These are phyloP conservation scores for Aureobasidium sp. DNA, from an alignment of 2,329 filamentous ascomycete genomes.

Conservation along the genomic window DNA sequence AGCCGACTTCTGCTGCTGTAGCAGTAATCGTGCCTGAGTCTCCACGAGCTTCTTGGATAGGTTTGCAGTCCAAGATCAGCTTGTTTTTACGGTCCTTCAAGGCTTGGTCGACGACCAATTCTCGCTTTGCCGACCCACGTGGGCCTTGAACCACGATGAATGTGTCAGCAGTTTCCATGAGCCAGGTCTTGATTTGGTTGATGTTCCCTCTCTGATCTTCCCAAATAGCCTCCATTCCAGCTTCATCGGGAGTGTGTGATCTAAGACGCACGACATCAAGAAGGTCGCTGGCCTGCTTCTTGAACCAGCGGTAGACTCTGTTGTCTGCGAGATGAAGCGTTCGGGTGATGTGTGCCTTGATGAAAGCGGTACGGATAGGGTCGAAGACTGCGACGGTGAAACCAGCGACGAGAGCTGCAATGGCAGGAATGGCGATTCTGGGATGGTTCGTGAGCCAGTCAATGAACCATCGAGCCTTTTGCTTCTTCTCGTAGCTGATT, in stretches of 20 bases:
- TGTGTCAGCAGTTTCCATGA: slow-evolving; percentile 80
- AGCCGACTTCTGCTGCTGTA: slow-evolving; percentile 76
- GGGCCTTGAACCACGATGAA: slow-evolving; percentile 93
- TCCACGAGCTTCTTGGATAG: slow-evolving; percentile 81
- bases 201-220: slow-evolving; percentile 78
- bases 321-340: slow-evolving; percentile 68
- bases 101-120: slow-evolving; percentile 78
- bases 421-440: slow-evolving; percentile 72
- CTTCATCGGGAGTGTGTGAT: slow-evolving; percentile 49
- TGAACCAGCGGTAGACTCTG: slow-evolving; percentile 70
- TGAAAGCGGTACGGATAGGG: slow-evolving; percentile 86
- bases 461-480: slow-evolving; percentile 62
- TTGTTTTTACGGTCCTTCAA: slow-evolving; percentile 65
- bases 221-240: slow-evolving; percentile 73
- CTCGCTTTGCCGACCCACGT: slow-evolving; percentile 81
- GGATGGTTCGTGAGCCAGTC: slow-evolving; percentile 85
- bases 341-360: slow-evolving; percentile 76
- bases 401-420: slow-evolving; percentile 73
- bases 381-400: slow-evolving; percentile 87
- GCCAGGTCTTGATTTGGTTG: slow-evolving; percentile 71
- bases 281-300: slow-evolving; percentile 56
- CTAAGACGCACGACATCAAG: slow-evolving; percentile 47
- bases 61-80: slow-evolving; percentile 84
- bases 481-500: slow-evolving; percentile 72
- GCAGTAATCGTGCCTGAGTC: slow-evolving; percentile 78